These are phyloP conservation scores for Nannizziopsis barbatae DNA, from an alignment of 2,329 filamentous ascomycete genomes.

Conservation along the genomic window DNA sequence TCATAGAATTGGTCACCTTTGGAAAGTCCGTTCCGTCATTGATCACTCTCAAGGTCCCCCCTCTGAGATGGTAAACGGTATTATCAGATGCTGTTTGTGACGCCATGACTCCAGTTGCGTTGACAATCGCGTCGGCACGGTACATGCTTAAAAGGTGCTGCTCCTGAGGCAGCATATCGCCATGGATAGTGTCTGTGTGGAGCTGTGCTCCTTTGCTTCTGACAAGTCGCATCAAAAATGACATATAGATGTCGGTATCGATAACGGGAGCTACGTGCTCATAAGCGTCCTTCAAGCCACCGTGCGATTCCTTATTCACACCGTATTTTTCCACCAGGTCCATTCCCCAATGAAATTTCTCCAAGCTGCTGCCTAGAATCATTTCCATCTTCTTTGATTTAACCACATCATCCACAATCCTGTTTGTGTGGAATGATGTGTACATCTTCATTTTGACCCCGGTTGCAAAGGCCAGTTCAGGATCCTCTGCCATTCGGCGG, in stretches of 20 bases:
- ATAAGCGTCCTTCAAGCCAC: slow-evolving; percentile 30
- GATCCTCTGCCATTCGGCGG: slow-evolving; percentile 27
- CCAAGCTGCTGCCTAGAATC: not conserved
- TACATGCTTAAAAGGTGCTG: slow-evolving; percentile 24
- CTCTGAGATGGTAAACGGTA: slow-evolving; percentile 36
- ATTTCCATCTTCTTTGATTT: slow-evolving; percentile 8
- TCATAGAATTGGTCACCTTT: slow-evolving; percentile 33
- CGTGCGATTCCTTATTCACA: slow-evolving; percentile 5
- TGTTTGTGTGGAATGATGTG: slow-evolving; percentile 6
- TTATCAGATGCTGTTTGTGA: slow-evolving; percentile 30
- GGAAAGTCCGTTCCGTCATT: slow-evolving; percentile 37
- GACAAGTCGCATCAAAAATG: slow-evolving; percentile 34
- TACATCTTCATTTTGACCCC: slow-evolving; percentile 7
- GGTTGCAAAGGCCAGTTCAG: slow-evolving; percentile 4
- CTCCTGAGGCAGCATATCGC: slow-evolving; percentile 30
- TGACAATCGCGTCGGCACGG: slow-evolving; percentile 36
- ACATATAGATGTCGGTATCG: slow-evolving; percentile 38
- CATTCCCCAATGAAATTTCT: slow-evolving; percentile 3
- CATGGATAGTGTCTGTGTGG: slow-evolving; percentile 30
- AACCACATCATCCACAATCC: slow-evolving; percentile 2
- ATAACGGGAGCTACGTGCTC: slow-evolving; percentile 38
- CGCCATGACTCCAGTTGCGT: slow-evolving; percentile 30
- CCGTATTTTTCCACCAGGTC: not conserved
- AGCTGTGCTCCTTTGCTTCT: slow-evolving; percentile 33
- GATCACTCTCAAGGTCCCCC: slow-evolving; percentile 36